These are phyloP conservation scores for Beauveria bassiana DNA, from an alignment of 2,329 filamentous ascomycete species.

Conservation along the genomic window DNA sequence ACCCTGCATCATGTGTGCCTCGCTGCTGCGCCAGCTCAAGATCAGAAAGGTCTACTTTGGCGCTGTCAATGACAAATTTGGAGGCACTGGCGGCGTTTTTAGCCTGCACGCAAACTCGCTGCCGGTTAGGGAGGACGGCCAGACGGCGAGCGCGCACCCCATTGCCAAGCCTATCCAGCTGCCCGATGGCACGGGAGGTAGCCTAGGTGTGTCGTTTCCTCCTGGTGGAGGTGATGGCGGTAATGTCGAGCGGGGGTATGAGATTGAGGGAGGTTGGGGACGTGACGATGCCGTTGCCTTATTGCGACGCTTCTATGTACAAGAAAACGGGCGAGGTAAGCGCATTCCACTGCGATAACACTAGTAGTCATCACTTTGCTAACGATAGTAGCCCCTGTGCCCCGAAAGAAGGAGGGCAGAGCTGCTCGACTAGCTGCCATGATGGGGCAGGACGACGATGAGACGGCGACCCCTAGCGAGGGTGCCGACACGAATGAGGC, in stretches of 20 bases:
- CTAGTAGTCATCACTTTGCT: slow-evolving; percentile 10
- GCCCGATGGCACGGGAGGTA: slow-evolving; percentile 26
- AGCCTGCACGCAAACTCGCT: slow-evolving; percentile 64
- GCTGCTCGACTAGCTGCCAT: slow-evolving; percentile 46
- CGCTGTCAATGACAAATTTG: slow-evolving; percentile 93
- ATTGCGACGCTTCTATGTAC: slow-evolving; percentile 89
- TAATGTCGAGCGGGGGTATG: slow-evolving; percentile 70
- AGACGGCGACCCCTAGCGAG: slow-evolving; percentile 6
- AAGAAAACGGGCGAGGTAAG: slow-evolving; percentile 88
- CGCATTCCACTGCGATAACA: neutral
- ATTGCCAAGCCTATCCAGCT: slow-evolving; percentile 29
- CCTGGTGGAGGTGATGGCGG: slow-evolving; percentile 46
- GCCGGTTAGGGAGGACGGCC: slow-evolving; percentile 27
- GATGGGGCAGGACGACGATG: slow-evolving; percentile 34
- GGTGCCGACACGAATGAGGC: slow-evolving; percentile 1
- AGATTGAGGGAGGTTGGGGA: slow-evolving; percentile 79
- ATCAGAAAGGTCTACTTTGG: slow-evolving; percentile 92
- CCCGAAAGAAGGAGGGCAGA: slow-evolving; percentile 47
- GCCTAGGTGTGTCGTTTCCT: slow-evolving; percentile 29
- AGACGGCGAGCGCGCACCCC: slow-evolving; percentile 33
- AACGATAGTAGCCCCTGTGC: slow-evolving; percentile 35
- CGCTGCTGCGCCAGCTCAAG: slow-evolving; percentile 77
- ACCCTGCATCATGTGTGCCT: slow-evolving; percentile 98
- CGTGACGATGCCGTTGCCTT: slow-evolving; percentile 90
- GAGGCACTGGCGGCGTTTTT: slow-evolving; percentile 89